Percentiles rank a stretch among this genome's conserved stretches.
These are phyloP conservation scores for Hanseniaspora taiwanica DNA, from an alignment of 805 yeast species.

Conservation along the genomic window DNA sequence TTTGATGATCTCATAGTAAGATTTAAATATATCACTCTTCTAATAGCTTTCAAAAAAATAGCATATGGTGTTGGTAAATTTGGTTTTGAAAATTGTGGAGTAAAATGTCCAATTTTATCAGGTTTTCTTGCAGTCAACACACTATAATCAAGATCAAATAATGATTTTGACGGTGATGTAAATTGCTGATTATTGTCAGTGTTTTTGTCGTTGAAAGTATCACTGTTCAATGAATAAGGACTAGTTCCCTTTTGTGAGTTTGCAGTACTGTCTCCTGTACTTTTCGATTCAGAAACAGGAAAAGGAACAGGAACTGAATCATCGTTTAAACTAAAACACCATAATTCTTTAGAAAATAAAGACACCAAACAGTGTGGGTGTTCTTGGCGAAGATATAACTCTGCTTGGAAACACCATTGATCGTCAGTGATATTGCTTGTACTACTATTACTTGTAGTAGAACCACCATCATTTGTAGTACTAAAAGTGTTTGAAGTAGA, in stretches of 20 bases:
- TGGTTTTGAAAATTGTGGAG: constrained; percentile 24
- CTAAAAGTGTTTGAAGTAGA: no score
- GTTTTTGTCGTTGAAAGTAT: no score
- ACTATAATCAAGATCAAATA: background rate
- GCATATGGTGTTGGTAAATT: constrained; percentile 29
- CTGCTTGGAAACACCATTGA: constrained; percentile 30
- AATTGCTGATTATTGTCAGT: no score
- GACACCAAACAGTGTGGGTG: constrained; percentile 26
- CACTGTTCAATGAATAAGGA: no score
- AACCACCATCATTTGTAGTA: no score
- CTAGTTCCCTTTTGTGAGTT: no score
- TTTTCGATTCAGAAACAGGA: constrained; percentile 5
- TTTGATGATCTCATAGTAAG: constrained; percentile 21
- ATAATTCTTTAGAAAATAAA: constrained; percentile 28
- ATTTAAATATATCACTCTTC: constrained; percentile 27
- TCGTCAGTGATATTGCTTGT: no score
- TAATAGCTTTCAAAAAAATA: constrained; percentile 36
- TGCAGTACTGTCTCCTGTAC: no score
- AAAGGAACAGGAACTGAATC: constrained; percentile 24
- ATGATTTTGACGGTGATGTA: background rate
- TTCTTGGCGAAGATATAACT: constrained; percentile 24
- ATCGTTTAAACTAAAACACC: constrained; percentile 31
- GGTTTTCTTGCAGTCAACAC: constrained; percentile 9
- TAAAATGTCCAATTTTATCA: constrained; percentile 22
- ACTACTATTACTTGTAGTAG: no score